phyloP scores from a whole-genome alignment of 2,329 filamentous ascomycete genomes.

The Orbilia ellipsospora region DNA sequence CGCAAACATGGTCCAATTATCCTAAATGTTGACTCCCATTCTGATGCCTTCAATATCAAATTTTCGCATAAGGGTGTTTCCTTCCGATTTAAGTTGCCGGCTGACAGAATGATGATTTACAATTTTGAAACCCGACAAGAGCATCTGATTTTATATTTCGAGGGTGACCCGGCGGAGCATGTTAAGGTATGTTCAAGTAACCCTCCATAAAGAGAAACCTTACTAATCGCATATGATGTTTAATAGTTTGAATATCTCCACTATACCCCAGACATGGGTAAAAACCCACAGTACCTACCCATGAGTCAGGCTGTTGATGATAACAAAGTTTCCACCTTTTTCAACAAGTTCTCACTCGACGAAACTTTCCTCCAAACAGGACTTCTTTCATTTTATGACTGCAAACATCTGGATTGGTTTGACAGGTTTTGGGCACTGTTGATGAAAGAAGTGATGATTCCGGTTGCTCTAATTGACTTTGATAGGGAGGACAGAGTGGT shows the following conservation, averaged over 20 bases:
- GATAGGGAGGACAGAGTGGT: neutral
- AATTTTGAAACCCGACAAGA: neutral
- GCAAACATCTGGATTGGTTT: neutral
- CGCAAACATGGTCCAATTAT: neutral
- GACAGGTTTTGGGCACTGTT: neutral
- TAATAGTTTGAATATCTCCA: neutral
- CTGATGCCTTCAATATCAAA: neutral
- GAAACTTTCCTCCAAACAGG: neutral
- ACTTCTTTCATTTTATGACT: neutral
- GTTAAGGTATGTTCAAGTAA: neutral
- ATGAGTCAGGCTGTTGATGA: neutral
- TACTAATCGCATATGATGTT: no score
- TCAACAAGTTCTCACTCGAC: neutral
- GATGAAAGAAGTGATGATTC: neutral
- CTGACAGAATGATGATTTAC: neutral
- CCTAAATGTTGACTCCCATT: neutral
- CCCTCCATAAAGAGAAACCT: neutral
- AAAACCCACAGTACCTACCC: neutral
- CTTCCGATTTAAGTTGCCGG: neutral
- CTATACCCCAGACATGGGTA: no score
- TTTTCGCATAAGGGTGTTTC: neutral
- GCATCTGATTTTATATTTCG: neutral
- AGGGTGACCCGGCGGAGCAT: neutral
- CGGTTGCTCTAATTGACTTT: neutral
- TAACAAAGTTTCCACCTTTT: neutral